phyloP scores from a whole-genome alignment of 345 rosid genomes.

The Noccaea bulbosa region DNA sequence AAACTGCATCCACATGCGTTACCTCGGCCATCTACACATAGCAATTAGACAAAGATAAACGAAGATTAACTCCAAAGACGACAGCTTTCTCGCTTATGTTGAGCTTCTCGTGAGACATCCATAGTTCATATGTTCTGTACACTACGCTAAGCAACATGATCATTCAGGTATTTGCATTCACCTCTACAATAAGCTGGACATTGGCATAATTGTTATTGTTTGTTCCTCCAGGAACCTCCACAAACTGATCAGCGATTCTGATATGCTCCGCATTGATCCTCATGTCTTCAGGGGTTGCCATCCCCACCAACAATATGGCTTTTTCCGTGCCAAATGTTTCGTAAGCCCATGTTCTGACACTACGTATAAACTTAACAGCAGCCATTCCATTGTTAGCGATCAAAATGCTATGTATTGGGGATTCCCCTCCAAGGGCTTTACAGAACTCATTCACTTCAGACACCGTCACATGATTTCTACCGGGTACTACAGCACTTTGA shows the following conservation, averaged over 20 bases:
- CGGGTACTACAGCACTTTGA: slow-evolving; percentile 55
- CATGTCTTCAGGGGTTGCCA: slow-evolving; percentile 99
- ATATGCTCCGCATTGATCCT: slow-evolving; percentile 99
- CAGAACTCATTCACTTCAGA: slow-evolving; percentile 82
- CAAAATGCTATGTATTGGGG: slow-evolving; percentile 87
- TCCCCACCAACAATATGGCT: slow-evolving; percentile 93
- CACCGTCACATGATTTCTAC: slow-evolving; percentile 61
- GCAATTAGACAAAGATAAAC: slow-evolving; percentile 26
- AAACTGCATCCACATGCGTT: slow-evolving; percentile 97
- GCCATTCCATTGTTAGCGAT: slow-evolving; percentile 99
- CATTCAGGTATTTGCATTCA: slow-evolving; percentile 32
- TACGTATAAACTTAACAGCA: slow-evolving; percentile 97
- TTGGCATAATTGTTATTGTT: slow-evolving; percentile 99
- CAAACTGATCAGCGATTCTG: slow-evolving; percentile 98
- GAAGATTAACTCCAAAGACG: slow-evolving; percentile 2
- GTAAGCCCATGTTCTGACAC: slow-evolving; percentile 96
- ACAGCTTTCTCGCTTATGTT: slow-evolving; percentile 7
- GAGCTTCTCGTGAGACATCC: neutral
- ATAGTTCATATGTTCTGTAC: neutral
- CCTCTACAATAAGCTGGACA: slow-evolving; percentile 99
- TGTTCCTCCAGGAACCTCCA: slow-evolving; percentile 99
- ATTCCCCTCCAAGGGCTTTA: slow-evolving; percentile 79
- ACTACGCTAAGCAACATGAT: slow-evolving; percentile 1
- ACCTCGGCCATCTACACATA: slow-evolving; percentile 89
- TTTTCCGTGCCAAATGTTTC: slow-evolving; percentile 97